Evolutionary conservation across 169 alveolate species (phyloP), one percentile per base, ranked within the genome.

Genomic region (Plasmodium relictum): DNA sequence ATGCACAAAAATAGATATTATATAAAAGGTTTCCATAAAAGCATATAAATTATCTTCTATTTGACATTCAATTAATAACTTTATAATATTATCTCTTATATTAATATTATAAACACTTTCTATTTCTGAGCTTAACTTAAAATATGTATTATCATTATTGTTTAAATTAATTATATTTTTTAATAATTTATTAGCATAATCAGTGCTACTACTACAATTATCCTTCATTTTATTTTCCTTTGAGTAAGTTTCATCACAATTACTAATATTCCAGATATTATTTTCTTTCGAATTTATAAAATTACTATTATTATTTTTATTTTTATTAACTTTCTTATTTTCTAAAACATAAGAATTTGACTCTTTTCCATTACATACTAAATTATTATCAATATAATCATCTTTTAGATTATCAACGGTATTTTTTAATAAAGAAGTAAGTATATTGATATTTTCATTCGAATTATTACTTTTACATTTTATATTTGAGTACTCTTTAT

Each of bases 11-110:
- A 71, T 66, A 48, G 92, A 86, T 45, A 86, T 66, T 6, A 86
- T 86, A 63, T 86, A 86, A 86, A 86, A 86, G 1, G 92, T 86
- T 39, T 86, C 92, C 59, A 86, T 86, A 71, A 86, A 86, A 8
- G 92, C 92, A 63, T 72, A 86, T 24, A 86, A 48, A 26, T 86
- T 86, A 63, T 86, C 92, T 61, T 86, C 92, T n/a, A 86, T 66
- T 71, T 86, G 73, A 52, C 88, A 86, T 59, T 86, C 92, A 22
- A 48, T 62, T 39, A 86, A 73, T 59, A 86, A 61, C 42, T 86
- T 86, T 24, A 86, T 59, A n/a, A 86, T 86, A 71, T 86, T 86
- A 44, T 86, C 48, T 24, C 86, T 26, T 70, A 86, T 69, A 54
- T 86, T 86, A 16, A 61, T 72, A 74, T 63, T 86, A 31, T 86